Base-by-base conservation (phyloP, 139 green algal species). In the Pleodorina starrii region DNA sequence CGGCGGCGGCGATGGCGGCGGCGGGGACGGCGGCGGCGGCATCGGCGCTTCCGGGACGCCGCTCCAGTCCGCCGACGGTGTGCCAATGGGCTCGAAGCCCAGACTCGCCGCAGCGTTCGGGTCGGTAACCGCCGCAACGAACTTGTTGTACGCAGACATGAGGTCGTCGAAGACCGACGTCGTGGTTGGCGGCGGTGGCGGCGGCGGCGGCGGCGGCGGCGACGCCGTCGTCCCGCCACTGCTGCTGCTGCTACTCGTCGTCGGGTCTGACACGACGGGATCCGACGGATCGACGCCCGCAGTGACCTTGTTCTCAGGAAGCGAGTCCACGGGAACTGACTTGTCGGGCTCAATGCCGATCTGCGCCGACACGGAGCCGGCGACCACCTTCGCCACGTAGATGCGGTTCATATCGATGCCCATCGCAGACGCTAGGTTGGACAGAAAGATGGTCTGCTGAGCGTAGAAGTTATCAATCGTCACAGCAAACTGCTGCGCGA, bases 381-480 rank as follows among this genome's bases (percentile, higher is more conserved):
- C 16, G 46, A 89, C 84, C 21, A 89, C 43, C 29, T 82, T 83
- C 5, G 69, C 69, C 23, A 79, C 76, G 36, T 54, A 82, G 29
- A 89, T 38, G 27, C 84, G 84, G 25, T 73, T 14, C 25, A 1
- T 1, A 25, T 17, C 10, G 69, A 89, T 83, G 50, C 36, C 36
- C 84, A 89, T 81, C 2, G 46, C 84, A 5, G 5, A 66, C 4
- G 69, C 48, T 69, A 89, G 71, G 84, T 73, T 82, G 10, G 7
- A 57, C n/a, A 89, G 19, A 50, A 89, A 83, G 0, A 74, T 0
- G 5, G 35, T 7, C 17, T 38, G 11, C 14, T 32, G 63, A 3
- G 35, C 2, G 84, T 89, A 89, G 69, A 89, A 89, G 36, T 82
- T 32, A 10, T 89, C 69, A 2, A 89, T 36, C 6, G 48, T 89